A percentile compares a stretch with the other conserved stretches of the same genome.
Conservation (phyloP, 2,329 filamentous ascomycete genomes). For the Claviceps sp. region DNA sequence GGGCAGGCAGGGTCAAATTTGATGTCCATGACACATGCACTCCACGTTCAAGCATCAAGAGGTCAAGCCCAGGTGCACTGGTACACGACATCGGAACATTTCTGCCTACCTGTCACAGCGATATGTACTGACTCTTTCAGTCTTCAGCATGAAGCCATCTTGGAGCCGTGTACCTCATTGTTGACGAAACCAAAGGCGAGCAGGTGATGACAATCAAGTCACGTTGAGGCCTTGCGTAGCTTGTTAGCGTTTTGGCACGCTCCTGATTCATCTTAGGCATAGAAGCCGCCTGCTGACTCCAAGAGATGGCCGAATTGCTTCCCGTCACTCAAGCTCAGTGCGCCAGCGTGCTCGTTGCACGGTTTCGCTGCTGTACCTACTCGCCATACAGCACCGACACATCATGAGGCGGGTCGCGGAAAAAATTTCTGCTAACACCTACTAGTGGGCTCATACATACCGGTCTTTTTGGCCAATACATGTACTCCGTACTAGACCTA, state of each 20-base stretch:
- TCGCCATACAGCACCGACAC: not conserved
- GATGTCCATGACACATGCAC: not conserved
- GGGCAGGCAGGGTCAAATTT: not conserved
- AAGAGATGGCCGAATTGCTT: not conserved
- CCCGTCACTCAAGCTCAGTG: not conserved
- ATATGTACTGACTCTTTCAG: not conserved
- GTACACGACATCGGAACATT: slow-evolving; percentile 3
- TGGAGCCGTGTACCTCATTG: not conserved
- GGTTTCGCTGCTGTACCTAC: not conserved
- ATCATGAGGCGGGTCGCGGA: not conserved
- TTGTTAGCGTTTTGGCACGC: not conserved
- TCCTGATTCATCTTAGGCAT: not conserved
- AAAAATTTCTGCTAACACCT: not conserved
- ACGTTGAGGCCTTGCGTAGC: not conserved
- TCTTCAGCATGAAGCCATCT: not conserved
- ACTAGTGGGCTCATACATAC: too few relatives aligned
- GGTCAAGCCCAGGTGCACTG: not conserved
- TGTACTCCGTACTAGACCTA: not conserved
- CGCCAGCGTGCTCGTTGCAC: not conserved
- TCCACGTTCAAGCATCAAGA: not conserved
- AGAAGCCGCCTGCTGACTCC: not conserved
- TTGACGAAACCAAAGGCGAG: not conserved
- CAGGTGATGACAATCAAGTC: not conserved
- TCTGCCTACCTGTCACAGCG: not conserved
- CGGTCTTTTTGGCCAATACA: too few relatives aligned